phyloP scores from a whole-genome alignment of 495 filamentous ascomycete genomes.

The Xylona heveae region DNA sequence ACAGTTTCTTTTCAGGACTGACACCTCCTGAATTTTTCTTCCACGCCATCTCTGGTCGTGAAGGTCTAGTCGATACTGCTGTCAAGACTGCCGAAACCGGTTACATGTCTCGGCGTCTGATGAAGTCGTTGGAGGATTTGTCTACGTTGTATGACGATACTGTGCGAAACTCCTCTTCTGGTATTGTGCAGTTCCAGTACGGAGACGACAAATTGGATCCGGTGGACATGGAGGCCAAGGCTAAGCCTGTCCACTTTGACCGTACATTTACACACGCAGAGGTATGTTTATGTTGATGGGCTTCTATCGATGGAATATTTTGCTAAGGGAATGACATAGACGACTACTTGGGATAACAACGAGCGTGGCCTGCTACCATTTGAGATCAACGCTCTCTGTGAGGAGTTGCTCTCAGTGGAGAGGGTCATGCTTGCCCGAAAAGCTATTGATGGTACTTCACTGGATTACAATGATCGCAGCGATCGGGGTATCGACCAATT shows the following conservation, averaged over 20 bases:
- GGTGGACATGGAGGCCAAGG: slow-evolving; percentile 90
- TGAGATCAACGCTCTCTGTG: slow-evolving; percentile 48
- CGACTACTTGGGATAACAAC: slow-evolving; percentile 53
- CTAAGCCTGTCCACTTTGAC: slow-evolving; percentile 81
- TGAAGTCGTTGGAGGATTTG: slow-evolving; percentile 94
- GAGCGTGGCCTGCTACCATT: slow-evolving; percentile 46
- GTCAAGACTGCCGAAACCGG: slow-evolving; percentile 98
- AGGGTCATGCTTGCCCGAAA: slow-evolving; percentile 41
- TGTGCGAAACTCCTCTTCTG: slow-evolving; percentile 66
- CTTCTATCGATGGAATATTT: slow-evolving; percentile 3
- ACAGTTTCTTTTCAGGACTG: slow-evolving; percentile 94
- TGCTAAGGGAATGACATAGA: slow-evolving; percentile 4
- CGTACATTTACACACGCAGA: slow-evolving; percentile 78
- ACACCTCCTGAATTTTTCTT: slow-evolving; percentile 85
- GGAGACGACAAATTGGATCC: slow-evolving; percentile 91
- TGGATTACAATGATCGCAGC: slow-evolving; percentile 41
- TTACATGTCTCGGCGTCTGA: slow-evolving; percentile 94
- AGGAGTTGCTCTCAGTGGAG: slow-evolving; percentile 39
- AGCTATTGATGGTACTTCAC: slow-evolving; percentile 24
- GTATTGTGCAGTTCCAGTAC: slow-evolving; percentile 90
- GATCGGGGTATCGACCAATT: slow-evolving; percentile 58
- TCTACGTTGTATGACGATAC: slow-evolving; percentile 84
- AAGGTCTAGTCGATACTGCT: slow-evolving; percentile 97
- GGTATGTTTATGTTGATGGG: slow-evolving; percentile 10
- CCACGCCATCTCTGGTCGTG: slow-evolving; percentile 94